Evolutionary conservation across 2,329 filamentous ascomycete genomes (phyloP).

Genomic region (Sporothrix schenckii): DNA sequence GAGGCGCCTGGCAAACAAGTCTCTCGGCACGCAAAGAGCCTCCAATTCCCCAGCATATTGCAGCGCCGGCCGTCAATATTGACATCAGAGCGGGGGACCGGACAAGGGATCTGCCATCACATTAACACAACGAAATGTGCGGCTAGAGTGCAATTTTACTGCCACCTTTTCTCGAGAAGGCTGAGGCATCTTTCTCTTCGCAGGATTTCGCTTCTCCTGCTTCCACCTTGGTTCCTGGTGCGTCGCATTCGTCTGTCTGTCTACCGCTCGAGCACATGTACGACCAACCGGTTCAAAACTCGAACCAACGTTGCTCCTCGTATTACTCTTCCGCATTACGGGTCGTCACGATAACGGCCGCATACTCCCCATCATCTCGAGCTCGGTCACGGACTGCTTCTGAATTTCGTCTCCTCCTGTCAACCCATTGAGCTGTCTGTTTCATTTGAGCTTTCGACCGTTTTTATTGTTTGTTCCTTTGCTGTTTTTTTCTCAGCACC

Average conservation of each 20-base stretch:
- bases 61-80: not conserved
- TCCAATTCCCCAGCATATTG: not conserved
- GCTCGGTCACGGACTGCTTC: not conserved
- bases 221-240: not conserved
- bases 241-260: not conserved
- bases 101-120: not conserved
- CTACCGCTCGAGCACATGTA: not conserved
- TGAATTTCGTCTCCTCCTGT: not conserved
- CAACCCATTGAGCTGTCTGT: not conserved
- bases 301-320: not conserved
- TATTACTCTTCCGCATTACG: conserved; percentile 3
- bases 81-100: not conserved
- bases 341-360: not conserved
- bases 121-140: not conserved
- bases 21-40: not conserved
- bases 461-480: not conserved
- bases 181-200: conserved; percentile 7
- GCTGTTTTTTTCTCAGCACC: not conserved
- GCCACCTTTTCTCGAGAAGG: conserved; percentile 9
- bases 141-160: not conserved
- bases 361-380: not conserved
- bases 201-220: not conserved
- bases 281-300: not conserved
- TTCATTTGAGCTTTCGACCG: not conserved
- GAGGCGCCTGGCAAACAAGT: not conserved